These are phyloP conservation scores for Neopestalotiopsis sp. DNA, from an alignment of 2,329 filamentous ascomycete genomes.

Conservation along the genomic window DNA sequence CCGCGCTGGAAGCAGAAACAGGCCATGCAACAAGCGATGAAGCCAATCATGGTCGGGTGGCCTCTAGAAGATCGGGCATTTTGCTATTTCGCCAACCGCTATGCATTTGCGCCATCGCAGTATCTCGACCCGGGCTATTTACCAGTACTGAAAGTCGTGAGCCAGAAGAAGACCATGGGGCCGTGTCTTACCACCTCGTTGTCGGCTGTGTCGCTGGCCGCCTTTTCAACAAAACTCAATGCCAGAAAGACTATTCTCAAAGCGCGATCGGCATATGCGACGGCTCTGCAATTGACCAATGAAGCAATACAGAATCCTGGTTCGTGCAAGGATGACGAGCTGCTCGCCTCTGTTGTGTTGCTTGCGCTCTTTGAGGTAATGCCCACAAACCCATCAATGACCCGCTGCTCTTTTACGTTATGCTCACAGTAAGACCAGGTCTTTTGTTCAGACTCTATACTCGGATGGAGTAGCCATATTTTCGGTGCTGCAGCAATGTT, in stretches of 20 bases:
- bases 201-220: constrained; percentile 15
- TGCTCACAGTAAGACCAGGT: constrained; percentile 7
- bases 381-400: neutral
- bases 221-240: constrained; percentile 15
- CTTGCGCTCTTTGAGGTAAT: constrained; percentile 18
- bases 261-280: constrained; percentile 9
- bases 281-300: constrained; percentile 17
- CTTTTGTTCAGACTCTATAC: constrained; percentile 7
- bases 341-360: constrained; percentile 15
- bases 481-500: constrained; percentile 18
- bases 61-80: constrained; percentile 16
- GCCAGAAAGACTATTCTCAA: constrained; percentile 8
- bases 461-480: constrained; percentile 14
- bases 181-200: constrained; percentile 14
- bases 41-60: neutral
- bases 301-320: constrained; percentile 11
- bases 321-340: constrained; percentile 17
- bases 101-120: constrained; percentile 15
- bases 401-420: neutral
- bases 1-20: neutral
- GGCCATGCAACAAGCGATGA: neutral
- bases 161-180: constrained; percentile 8
- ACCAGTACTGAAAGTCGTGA: constrained; percentile 15
- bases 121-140: constrained; percentile 16
- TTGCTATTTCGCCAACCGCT: constrained; percentile 16